Evolutionary conservation across 2,329 filamentous ascomycete genomes (phyloP), one percentile per base, ranked within the genome.

Genomic region (Esteya vermicola): DNA sequence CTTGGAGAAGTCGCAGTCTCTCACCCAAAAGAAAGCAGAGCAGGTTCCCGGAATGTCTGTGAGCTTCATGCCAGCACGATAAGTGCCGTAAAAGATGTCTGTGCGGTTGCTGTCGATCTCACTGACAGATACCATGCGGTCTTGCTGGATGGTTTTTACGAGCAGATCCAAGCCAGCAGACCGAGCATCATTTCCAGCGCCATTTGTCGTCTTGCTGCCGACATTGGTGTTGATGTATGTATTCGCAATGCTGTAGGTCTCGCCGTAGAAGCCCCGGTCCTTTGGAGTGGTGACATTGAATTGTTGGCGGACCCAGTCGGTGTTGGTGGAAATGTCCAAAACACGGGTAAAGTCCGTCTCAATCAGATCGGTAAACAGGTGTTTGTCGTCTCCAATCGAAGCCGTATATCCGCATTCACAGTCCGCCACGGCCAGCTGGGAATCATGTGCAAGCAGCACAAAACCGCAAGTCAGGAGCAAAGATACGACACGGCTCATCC

Each of bases 21-120:
- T 13, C 26, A 83, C 78, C 75, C 81, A 89, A 58, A 86, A 88
- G 59, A 88, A 86, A 7, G 81, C 81, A 23, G 72, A 76, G 54
- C 82, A 88, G 1, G 83, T 88, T 21, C 81, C 81, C 2, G 64
- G 58, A 7, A 70, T 60, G 30, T 58, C 58, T 0, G 76, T 74
- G 41, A 80, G 56, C 57, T 75, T 80, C 63, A 85, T 78, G 27
- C 70, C 70, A 3, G 75, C 72, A 16, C 81, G 64, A 50, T 79
- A 88, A 20, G 71, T 79, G 3, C 83, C 83, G 52, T 75, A 81
- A n/a, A 72, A 59, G 50, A 84, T 62, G 51, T 88, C 78, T 9
- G 63, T 54, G 18, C 77, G 64, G 7, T 60, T 54, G 3, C 74
- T 72, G 37, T 77, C 74, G 26, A 86, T 54, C 57, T 88, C 80